These are phyloP conservation scores for Apiospora hydei DNA, from an alignment of 2,329 filamentous ascomycete genomes.

Conservation along the genomic window DNA sequence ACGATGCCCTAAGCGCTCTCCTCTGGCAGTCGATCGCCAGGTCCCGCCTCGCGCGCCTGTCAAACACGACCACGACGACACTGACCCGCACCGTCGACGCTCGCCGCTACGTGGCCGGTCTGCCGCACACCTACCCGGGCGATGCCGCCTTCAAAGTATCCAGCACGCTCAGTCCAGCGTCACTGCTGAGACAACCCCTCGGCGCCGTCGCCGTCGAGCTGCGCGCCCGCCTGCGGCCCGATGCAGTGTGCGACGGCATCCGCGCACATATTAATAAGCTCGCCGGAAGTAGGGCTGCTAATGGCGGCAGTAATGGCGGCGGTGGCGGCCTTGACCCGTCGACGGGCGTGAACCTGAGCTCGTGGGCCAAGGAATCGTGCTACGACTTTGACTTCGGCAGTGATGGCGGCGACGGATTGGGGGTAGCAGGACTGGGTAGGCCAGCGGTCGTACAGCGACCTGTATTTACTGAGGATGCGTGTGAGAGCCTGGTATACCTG, in stretches of 20 bases:
- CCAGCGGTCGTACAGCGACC: constrained; percentile 58
- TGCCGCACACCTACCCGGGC: constrained; percentile 55
- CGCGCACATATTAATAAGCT: constrained; percentile 50
- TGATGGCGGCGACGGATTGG: neutral
- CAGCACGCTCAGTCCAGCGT: constrained; percentile 40
- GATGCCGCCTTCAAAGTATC: constrained; percentile 55
- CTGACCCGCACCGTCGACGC: constrained; percentile 58
- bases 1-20: constrained; percentile 60
- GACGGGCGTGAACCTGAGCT: constrained; percentile 59
- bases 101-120: constrained; percentile 46
- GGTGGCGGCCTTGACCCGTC: constrained; percentile 45
- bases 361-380: constrained; percentile 57
- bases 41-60: constrained; percentile 47
- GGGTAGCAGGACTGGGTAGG: constrained; percentile 48
- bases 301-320: constrained; percentile 34
- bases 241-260: constrained; percentile 43
- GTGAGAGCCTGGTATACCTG: constrained; percentile 58
- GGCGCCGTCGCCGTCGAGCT: constrained; percentile 48
- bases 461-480: constrained; percentile 45
- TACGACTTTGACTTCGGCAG: constrained; percentile 55
- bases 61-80: constrained; percentile 33
- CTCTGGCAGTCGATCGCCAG: constrained; percentile 55
- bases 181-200: constrained; percentile 41
- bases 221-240: constrained; percentile 45
- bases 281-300: constrained; percentile 34